These are phyloP conservation scores for Boechera divaricarpa DNA, from an alignment of 345 rosid species.

Conservation along the genomic window DNA sequence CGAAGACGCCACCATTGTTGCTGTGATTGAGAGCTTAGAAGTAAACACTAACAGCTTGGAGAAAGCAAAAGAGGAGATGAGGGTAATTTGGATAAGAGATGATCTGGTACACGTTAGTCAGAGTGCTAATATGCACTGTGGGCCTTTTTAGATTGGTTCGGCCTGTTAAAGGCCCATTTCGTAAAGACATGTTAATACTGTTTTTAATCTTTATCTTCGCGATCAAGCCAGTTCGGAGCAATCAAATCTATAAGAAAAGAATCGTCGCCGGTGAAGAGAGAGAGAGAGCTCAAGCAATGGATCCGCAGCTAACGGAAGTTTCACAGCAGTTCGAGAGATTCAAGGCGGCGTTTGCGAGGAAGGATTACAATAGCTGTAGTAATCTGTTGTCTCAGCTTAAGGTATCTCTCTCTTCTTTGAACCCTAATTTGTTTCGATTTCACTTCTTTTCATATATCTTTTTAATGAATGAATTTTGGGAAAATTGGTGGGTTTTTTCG, in stretches of 20 bases:
- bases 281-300: constrained; percentile 55
- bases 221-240: constrained; percentile 48
- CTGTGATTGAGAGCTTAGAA: constrained; percentile 22
- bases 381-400: constrained; percentile 78
- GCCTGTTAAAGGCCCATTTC: constrained; percentile 34
- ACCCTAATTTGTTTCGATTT: constrained; percentile 48
- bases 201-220: constrained; percentile 44
- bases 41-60: constrained; percentile 1
- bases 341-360: constrained; percentile 81
- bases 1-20: constrained; percentile 62
- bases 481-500: background rate
- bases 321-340: constrained; percentile 86
- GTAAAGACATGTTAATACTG: background rate
- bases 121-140: constrained; percentile 5
- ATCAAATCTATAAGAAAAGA: constrained; percentile 5
- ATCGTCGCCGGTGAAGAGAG: constrained; percentile 24
- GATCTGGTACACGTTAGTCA: constrained; percentile 37
- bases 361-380: constrained; percentile 60
- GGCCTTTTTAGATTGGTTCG: constrained; percentile 11
- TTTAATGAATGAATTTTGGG: background rate
- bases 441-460: background rate
- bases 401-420: constrained; percentile 49
- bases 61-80: constrained; percentile 4
- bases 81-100: constrained; percentile 40
- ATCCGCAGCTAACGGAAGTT: constrained; percentile 81